Percentiles rank a stretch among this genome's conserved stretches.
These are phyloP conservation scores for Lasiodiplodia sp. DNA, from an alignment of 2,329 filamentous ascomycete species.

Conservation along the genomic window DNA sequence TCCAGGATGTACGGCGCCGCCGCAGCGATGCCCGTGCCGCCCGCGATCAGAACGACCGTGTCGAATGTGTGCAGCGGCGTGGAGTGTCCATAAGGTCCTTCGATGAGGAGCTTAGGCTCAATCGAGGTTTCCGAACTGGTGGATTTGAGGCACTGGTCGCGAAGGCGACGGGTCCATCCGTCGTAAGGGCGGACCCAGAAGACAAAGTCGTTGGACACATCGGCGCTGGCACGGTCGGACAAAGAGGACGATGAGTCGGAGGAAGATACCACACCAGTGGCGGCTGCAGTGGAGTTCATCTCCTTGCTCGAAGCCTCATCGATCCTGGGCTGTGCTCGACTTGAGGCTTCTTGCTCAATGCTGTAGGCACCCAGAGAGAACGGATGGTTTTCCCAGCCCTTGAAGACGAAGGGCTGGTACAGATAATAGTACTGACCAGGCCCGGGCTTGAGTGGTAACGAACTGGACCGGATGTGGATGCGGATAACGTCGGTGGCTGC, in stretches of 20 bases:
- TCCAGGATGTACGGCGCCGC: constrained; percentile 41
- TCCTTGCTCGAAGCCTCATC: neutral
- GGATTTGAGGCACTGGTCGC: constrained; percentile 42
- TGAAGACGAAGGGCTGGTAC: constrained; percentile 54
- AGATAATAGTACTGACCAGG: constrained; percentile 61
- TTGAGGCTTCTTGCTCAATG: neutral
- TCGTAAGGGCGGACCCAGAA: constrained; percentile 61
- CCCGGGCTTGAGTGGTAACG: constrained; percentile 43
- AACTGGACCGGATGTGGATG: constrained; percentile 52
- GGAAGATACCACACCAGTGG: constrained; percentile 28
- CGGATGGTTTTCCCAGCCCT: constrained; percentile 60
- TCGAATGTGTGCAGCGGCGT: constrained; percentile 52
- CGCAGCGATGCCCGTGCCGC: constrained; percentile 46
- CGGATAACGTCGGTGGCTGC: constrained; percentile 54
- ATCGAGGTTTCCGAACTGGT: too few relatives aligned
- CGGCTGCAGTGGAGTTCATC: constrained; percentile 34
- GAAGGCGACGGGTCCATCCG: constrained; percentile 59
- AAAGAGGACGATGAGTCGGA: neutral
- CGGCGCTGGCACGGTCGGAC: constrained; percentile 1
- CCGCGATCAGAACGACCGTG: constrained; percentile 46
- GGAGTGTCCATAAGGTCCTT: constrained; percentile 59
- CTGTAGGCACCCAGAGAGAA: constrained; percentile 53
- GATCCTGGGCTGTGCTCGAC: neutral
- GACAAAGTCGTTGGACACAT: constrained; percentile 39
- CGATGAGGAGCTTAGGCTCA: constrained; percentile 51